Evolutionary conservation across 1,284 basidiomycete species (phyloP), one percentile per base, ranked within the genome.

Genomic region (Boletus austroedulis): DNA sequence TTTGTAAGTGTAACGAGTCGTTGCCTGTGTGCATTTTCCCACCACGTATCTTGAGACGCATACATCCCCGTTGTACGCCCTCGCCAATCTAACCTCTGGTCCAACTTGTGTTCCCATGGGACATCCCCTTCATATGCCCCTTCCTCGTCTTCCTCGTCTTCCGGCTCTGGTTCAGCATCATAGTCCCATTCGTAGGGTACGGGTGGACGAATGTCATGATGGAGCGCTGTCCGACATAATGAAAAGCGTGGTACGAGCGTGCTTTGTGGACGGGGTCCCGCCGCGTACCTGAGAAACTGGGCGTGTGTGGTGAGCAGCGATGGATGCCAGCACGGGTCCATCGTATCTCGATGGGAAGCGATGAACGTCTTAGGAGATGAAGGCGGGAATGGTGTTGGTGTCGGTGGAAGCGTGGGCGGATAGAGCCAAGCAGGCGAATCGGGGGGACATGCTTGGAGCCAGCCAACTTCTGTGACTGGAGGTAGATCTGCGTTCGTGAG

Each of bases 61-160:
- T 73, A 77, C 46, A 87, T 86, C 1, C 87, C 87, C 0, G 87
- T 89, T 50, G 81, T 86, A 50, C 78, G 81, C 4, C 87, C 87
- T 21, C 87, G 77, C 87, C 87, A 89, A 24, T 81, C 69, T 31
- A 89, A 65, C 31, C 81, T 67, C 41, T 84, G 79, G 57, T 87
- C 80, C 7, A 72, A 62, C 71, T 83, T 87, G 23, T 79, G 74
- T 31, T 81, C 80, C 82, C 84, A 89, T 0, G 68, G 70, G 0
- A 81, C 77, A 65, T 87, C 83, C 0, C 73, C 74, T 0, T 75
- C 69, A 17, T 52, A 63, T 19, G 77, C 73, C 46, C 75, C 58
- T 1, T 67, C 58, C 4, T 19, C 45, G 6, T 34, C 40, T 2
- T 50, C 29, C 21, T 36, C 24, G 26, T 50, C 47, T 2, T 10